phyloP scores from a whole-genome alignment of 805 yeast genomes.

The Kurtzmaniella fragi region DNA sequence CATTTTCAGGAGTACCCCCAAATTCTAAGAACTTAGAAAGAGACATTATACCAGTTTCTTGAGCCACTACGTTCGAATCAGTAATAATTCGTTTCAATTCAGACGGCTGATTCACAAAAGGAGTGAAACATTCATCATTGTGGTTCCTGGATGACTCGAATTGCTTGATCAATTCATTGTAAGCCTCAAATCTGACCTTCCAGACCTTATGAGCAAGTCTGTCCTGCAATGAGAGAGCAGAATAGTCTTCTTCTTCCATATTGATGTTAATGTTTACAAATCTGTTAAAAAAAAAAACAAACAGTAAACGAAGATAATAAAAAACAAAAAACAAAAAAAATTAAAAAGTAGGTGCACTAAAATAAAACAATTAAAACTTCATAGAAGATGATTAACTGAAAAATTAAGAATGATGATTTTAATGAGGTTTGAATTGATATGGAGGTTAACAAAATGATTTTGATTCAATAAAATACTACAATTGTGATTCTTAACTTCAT shows the following conservation, averaged over 20 bases:
- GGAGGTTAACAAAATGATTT: no score
- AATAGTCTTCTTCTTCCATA: slow-evolving; percentile 48
- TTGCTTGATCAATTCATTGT: slow-evolving; percentile 54
- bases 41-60: slow-evolving; percentile 69
- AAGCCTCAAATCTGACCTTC: slow-evolving; percentile 83
- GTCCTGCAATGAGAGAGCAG: slow-evolving; percentile 60
- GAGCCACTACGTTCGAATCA: slow-evolving; percentile 88
- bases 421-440: no score
- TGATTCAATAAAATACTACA: no score
- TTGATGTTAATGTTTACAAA: not conserved
- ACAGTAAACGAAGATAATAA: not conserved
- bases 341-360: no score
- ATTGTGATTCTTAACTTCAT: not conserved
- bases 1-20: slow-evolving; percentile 44
- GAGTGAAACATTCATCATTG: slow-evolving; percentile 50
- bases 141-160: slow-evolving; percentile 54
- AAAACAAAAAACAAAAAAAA: no score
- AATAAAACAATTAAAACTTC: no score
- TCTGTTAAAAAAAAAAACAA: not conserved
- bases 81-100: slow-evolving; percentile 53
- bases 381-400: no score
- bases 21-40: slow-evolving; percentile 50
- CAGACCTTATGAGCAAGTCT: slow-evolving; percentile 67
- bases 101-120: slow-evolving; percentile 49
- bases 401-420: no score